A percentile compares a stretch with the other conserved stretches of the same genome.
Evolutionary conservation across 129 eudicot genomes (phyloP).

Genomic region (Lactuca saligna): DNA sequence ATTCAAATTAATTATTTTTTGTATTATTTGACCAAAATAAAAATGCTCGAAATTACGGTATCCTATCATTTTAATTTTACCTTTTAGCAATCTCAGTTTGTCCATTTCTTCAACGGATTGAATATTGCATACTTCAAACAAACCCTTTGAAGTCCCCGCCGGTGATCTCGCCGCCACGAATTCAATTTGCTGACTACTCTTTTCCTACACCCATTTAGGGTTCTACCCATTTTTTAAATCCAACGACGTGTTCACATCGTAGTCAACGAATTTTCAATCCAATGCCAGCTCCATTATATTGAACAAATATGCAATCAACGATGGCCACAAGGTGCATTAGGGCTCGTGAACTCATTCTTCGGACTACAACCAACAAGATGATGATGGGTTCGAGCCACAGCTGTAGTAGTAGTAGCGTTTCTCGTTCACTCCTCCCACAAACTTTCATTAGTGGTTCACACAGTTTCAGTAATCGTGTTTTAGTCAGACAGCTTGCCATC

Average conservation of each 20-base stretch:
- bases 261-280: conserved; percentile 25
- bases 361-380: conserved; percentile 15
- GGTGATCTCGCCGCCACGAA: conserved; percentile 24
- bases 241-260: conserved; percentile 35
- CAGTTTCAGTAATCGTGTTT: conserved; percentile 18
- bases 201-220: conserved; percentile 24
- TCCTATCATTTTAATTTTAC: not conserved
- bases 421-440: conserved; percentile 8
- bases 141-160: conserved; percentile 28
- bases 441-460: conserved; percentile 14
- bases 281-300: conserved; percentile 7
- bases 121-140: not conserved
- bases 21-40: not conserved
- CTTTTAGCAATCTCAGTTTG: not conserved
- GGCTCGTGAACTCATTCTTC: conserved; percentile 38
- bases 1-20: too few species aligned
- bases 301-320: conserved; percentile 50
- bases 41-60: not conserved
- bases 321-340: conserved; percentile 35
- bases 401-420: conserved; percentile 17
- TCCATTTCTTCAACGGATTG: not conserved
- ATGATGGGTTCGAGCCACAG: conserved; percentile 18
- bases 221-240: conserved; percentile 7
- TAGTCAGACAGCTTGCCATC: conserved; percentile 21
- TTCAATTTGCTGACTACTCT: not conserved